Percentiles rank a stretch among this genome's conserved stretches.
Conservation (phyloP, 1,139 yeast species). For the Kurtzmaniella natalensis region DNA sequence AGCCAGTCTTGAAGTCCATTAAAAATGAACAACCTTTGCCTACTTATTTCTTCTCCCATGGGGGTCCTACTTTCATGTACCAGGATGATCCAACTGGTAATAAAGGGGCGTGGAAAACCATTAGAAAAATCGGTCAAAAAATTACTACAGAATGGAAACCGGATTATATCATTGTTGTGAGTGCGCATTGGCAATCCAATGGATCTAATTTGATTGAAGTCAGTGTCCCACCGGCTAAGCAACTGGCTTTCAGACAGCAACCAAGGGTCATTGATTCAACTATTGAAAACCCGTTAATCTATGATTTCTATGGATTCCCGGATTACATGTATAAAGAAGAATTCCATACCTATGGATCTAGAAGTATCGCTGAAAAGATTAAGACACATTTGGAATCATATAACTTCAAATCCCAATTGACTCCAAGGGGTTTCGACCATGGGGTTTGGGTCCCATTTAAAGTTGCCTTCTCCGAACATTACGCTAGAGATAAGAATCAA, state of each 20-base stretch:
- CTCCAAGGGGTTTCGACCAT: conserved; percentile 68
- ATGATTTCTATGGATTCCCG: conserved; percentile 76
- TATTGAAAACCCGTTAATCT: conserved; percentile 41
- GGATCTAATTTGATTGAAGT: conserved; percentile 43
- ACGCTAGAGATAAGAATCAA: conserved; percentile 17
- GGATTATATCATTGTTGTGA: conserved; percentile 57
- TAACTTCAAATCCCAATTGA: conserved; percentile 34
- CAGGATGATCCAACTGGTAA: conserved; percentile 40
- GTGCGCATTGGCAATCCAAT: conserved; percentile 74
- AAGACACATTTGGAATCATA: conserved; percentile 31
- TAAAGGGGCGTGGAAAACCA: conserved; percentile 54
- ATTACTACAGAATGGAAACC: conserved; percentile 53
- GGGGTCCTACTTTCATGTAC: conserved; percentile 74
- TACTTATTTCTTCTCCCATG: conserved; percentile 67
- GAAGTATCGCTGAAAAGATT: conserved; percentile 40
- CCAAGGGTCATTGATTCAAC: conserved; percentile 3
- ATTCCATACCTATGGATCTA: conserved; percentile 48
- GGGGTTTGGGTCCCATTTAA: conserved; percentile 81
- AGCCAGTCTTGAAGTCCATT: neutral
- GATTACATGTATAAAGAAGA: conserved; percentile 55
- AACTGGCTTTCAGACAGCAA: neutral
- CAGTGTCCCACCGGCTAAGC: conserved; percentile 28
- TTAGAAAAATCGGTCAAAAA: conserved; percentile 45
- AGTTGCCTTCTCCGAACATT: conserved; percentile 55
- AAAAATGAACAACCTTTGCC: conserved; percentile 37